These are phyloP conservation scores for Umbellularia californica DNA, from an alignment of 164 flowering plant species.

Conservation along the genomic window DNA sequence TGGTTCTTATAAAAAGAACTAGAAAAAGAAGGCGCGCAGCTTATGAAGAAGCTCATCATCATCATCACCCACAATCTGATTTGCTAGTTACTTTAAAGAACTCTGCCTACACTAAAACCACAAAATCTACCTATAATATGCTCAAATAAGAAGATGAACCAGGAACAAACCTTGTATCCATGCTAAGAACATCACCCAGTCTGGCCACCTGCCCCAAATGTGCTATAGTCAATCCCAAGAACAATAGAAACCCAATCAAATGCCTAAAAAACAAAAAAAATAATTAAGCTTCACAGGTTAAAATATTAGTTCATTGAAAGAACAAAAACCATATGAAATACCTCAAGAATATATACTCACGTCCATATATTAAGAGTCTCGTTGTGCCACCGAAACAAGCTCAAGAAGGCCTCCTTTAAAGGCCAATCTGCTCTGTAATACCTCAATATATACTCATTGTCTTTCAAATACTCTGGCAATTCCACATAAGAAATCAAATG, in stretches of 20 bases:
- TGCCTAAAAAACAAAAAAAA: conserved; percentile 41
- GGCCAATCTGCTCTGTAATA: conserved; percentile 80
- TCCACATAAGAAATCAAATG: conserved; percentile 43
- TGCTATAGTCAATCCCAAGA: conserved; percentile 58
- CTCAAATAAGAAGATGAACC: no score
- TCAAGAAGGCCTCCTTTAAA: conserved; percentile 54
- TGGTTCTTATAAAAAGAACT: no score
- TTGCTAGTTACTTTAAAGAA: no score
- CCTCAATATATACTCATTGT: conserved; percentile 70
- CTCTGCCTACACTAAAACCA: no score
- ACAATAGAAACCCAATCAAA: conserved; percentile 69
- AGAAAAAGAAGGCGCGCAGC: no score
- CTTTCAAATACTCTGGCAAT: conserved; percentile 89
- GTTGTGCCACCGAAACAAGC: conserved; percentile 79
- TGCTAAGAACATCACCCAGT: conserved; percentile 36
- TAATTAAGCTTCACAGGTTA: no score
- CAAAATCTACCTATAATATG: no score
- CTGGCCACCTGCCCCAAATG: conserved; percentile 54
- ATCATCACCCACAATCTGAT: no score
- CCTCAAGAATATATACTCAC: conserved; percentile 30
- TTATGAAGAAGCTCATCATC: no score
- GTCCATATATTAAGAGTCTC: conserved; percentile 95
- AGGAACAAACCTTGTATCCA: conserved; percentile 34
- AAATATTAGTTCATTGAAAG: no score
- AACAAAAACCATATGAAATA: no score